Conservation (phyloP, 1,139 yeast genomes). For the Debaryomyces singareniensis region DNA sequence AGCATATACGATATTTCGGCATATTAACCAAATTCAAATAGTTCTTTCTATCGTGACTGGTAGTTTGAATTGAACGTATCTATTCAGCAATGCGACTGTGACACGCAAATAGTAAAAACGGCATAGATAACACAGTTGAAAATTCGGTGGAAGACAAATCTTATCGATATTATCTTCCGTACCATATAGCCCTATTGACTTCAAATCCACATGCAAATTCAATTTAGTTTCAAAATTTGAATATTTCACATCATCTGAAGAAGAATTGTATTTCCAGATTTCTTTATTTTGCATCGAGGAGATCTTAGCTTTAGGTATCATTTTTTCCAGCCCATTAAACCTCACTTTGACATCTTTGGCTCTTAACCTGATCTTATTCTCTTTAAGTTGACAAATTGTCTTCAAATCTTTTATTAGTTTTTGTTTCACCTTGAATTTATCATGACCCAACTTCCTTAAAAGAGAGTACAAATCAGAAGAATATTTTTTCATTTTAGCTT, state of each 20-base stretch:
- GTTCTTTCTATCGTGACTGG: constrained; percentile 20
- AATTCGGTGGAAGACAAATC: constrained; percentile 31
- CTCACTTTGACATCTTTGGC: constrained; percentile 12
- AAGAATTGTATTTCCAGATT: neutral
- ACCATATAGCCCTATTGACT: neutral
- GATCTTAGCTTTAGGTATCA: neutral
- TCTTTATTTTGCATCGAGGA: constrained; percentile 2
- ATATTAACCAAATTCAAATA: neutral
- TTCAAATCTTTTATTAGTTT: constrained; percentile 26
- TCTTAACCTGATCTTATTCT: constrained; percentile 20
- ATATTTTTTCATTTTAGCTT: constrained; percentile 15
- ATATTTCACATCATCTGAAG: neutral
- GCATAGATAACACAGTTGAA: constrained; percentile 31
- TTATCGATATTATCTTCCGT: constrained; percentile 4
- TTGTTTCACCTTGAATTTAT: constrained; percentile 23
- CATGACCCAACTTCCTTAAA: constrained; percentile 16
- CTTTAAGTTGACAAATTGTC: constrained; percentile 21
- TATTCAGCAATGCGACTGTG: constrained; percentile 21
- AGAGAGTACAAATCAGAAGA: constrained; percentile 16
- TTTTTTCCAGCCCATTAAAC: too few relatives aligned
- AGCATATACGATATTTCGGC: neutral
- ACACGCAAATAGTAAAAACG: constrained; percentile 31
- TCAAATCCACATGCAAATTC: neutral
- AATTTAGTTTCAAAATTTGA: neutral
- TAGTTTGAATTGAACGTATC: constrained; percentile 21